These are phyloP conservation scores for Phytophthora ohioensis DNA, from an alignment of 352 stramenopile species.

Conservation along the genomic window DNA sequence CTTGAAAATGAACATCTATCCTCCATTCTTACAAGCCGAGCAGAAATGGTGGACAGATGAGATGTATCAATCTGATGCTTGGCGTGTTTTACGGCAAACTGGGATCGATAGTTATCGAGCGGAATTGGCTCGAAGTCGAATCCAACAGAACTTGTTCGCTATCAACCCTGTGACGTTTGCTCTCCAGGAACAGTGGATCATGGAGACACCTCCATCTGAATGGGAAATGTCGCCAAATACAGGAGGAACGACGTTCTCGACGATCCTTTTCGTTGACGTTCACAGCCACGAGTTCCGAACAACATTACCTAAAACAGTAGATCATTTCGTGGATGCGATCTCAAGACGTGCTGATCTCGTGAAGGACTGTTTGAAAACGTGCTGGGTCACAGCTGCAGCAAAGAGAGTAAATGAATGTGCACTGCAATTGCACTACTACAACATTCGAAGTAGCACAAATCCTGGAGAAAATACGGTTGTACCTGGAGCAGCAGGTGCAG, in stretches of 20 bases:
- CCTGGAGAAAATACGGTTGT: conserved; percentile 27
- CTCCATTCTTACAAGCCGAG: conserved; percentile 75
- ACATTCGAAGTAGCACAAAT: conserved; percentile 23
- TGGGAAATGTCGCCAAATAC: conserved; percentile 69
- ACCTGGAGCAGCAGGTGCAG: conserved; percentile 24
- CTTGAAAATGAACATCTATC: conserved; percentile 85
- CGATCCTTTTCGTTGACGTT: conserved; percentile 89
- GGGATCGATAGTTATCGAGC: conserved; percentile 65
- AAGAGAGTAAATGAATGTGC: conserved; percentile 78
- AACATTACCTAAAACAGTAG: conserved; percentile 78
- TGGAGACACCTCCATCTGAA: conserved; percentile 72
- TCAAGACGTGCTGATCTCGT: conserved; percentile 81
- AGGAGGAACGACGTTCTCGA: conserved; percentile 56
- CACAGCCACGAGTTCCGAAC: conserved; percentile 66
- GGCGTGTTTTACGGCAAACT: conserved; percentile 85
- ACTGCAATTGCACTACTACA: conserved; percentile 45
- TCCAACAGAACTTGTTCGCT: conserved; percentile 69
- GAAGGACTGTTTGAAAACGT: conserved; percentile 86
- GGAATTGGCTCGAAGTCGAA: conserved; percentile 46
- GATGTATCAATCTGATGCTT: conserved; percentile 73
- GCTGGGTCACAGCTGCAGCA: conserved; percentile 80
- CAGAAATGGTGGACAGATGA: conserved; percentile 91
- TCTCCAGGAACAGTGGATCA: conserved; percentile 90
- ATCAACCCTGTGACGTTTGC: conserved; percentile 88
- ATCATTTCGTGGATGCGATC: conserved; percentile 89